Evolutionary conservation across 2,329 filamentous ascomycete species (phyloP).

Genomic region (Ampelomyces quisqualis): DNA sequence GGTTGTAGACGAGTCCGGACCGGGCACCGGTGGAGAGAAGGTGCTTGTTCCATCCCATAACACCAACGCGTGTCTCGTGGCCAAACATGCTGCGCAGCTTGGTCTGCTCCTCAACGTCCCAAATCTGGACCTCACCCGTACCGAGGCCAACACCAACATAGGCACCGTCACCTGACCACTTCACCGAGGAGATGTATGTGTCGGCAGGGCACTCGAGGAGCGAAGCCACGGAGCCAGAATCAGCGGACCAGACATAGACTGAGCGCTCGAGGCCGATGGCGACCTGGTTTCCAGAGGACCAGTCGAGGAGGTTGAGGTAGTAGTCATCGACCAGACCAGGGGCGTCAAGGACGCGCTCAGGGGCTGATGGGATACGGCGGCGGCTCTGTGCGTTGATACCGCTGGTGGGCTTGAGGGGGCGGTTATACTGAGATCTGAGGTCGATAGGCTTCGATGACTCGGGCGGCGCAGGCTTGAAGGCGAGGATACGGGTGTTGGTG

Average conservation of each 20-base stretch:
- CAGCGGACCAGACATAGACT: conserved; percentile 98
- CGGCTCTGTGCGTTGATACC: conserved; percentile 80
- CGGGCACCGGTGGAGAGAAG: conserved; percentile 91
- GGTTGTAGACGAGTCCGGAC: conserved; percentile 95
- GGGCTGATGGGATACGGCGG: conserved; percentile 88
- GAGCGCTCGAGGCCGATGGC: conserved; percentile 95
- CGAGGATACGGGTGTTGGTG: conserved; percentile 90
- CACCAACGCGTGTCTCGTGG: conserved; percentile 92
- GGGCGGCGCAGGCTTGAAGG: conserved; percentile 97
- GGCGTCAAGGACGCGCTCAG: conserved; percentile 93
- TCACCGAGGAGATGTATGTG: conserved; percentile 96
- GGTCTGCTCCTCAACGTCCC: conserved; percentile 91
- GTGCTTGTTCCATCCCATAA: conserved; percentile 99
- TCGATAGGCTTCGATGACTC: conserved; percentile 99
- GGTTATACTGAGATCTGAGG: conserved; percentile 95
- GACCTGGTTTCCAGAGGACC: conserved; percentile 97
- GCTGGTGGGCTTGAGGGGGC: conserved; percentile 78
- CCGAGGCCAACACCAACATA: conserved; percentile 95
- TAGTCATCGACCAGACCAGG: conserved; percentile 97
- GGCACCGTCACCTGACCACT: conserved; percentile 96
- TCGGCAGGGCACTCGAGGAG: conserved; percentile 85
- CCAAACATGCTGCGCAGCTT: conserved; percentile 99
- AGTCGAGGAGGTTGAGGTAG: conserved; percentile 97
- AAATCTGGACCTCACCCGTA: conserved; percentile 96
- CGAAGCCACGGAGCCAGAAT: conserved; percentile 84